These are phyloP conservation scores for Trichoderma breve DNA, from an alignment of 2,329 filamentous ascomycete genomes.

Conservation along the genomic window DNA sequence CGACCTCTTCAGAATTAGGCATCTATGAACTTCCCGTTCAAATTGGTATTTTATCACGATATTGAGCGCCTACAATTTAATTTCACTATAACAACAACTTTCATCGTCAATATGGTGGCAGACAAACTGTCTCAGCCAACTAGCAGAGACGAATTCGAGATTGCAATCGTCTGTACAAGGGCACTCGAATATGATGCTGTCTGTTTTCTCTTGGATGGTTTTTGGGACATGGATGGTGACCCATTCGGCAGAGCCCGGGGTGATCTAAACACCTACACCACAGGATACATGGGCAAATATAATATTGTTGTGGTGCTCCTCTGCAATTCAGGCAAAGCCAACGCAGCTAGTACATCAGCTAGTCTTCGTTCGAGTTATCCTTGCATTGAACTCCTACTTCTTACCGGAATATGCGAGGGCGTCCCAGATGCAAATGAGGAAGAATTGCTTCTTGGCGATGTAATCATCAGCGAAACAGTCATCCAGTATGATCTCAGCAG, in stretches of 20 bases:
- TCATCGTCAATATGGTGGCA: neutral
- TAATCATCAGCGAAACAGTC: neutral
- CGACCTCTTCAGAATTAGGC: too few relatives aligned
- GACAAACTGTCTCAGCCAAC: neutral
- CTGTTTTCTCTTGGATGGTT: fast-evolving
- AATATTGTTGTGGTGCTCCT: neutral
- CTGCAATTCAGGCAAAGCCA: neutral
- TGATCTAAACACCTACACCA: neutral
- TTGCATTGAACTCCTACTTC: neutral
- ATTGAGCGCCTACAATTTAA: too few relatives aligned
- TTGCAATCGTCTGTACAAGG: neutral
- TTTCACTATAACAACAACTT: too few relatives aligned
- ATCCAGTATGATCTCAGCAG: neutral
- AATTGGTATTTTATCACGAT: too few relatives aligned
- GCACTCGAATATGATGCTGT: neutral
- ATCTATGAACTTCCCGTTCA: too few relatives aligned
- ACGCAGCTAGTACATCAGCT: fast-evolving
- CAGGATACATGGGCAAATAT: neutral
- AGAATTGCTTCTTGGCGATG: neutral
- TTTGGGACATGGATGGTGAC: neutral
- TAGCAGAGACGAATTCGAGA: neutral
- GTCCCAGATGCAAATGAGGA: neutral
- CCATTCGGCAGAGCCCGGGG: neutral
- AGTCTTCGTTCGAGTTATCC: neutral
- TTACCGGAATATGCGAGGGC: neutral